A percentile compares a stretch with the other conserved stretches of the same genome.
These are phyloP conservation scores for Symbiodinium pilosum DNA, from an alignment of 73 alveolate species.

Conservation along the genomic window DNA sequence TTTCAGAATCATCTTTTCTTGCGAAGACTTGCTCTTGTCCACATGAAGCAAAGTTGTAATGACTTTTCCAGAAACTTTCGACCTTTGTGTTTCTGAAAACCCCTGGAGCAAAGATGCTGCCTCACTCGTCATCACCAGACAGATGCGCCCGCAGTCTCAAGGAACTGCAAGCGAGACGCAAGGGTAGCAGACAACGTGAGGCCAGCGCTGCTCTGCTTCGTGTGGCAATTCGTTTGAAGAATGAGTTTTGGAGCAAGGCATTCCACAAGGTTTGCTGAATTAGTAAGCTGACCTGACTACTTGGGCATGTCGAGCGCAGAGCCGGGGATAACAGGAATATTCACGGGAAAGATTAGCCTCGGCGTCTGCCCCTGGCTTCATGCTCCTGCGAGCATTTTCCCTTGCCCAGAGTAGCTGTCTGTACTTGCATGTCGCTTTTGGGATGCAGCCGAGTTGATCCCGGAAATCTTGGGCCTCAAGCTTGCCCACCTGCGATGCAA, in stretches of 20 bases:
- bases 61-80: too few species aligned
- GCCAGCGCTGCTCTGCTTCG: neutral
- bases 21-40: constrained; percentile 15
- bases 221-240: constrained; percentile 19
- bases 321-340: neutral
- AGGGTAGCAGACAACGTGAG: constrained; percentile 1
- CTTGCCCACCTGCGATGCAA: constrained; percentile 44
- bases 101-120: neutral
- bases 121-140: neutral
- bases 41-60: neutral
- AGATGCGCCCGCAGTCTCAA: constrained; percentile 6
- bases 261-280: constrained; percentile 15
- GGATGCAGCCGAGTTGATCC: constrained; percentile 85
- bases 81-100: too few species aligned
- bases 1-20: neutral
- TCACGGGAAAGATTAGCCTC: neutral
- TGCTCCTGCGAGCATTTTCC: constrained; percentile 39
- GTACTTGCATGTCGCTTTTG: neutral
- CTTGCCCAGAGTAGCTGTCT: constrained; percentile 52
- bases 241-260: constrained; percentile 21
- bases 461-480: constrained; percentile 70
- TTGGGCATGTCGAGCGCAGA: neutral
- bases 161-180: neutral
- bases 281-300: neutral
- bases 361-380: constrained; percentile 13